These are phyloP conservation scores for Penicillium sp. DNA, from an alignment of 2,329 filamentous ascomycete species.

Conservation along the genomic window DNA sequence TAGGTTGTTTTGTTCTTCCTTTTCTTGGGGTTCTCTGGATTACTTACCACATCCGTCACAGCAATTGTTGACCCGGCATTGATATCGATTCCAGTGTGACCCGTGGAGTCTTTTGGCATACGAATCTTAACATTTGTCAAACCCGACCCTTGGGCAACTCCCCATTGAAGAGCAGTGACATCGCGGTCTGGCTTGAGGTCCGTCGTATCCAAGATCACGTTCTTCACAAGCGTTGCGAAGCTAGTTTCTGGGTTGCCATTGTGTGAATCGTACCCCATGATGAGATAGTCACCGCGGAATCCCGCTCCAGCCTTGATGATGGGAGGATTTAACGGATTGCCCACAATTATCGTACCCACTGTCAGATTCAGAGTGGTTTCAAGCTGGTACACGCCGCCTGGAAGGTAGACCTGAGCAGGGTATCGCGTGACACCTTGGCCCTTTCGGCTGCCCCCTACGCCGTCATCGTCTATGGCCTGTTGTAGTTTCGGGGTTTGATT, in stretches of 20 bases:
- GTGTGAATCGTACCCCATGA: conserved; percentile 30
- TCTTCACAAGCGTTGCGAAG: conserved; percentile 36
- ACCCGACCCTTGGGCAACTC: conserved; percentile 35
- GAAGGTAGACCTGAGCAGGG: conserved; percentile 33
- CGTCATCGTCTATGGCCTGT: conserved; percentile 32
- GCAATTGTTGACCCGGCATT: conserved; percentile 29
- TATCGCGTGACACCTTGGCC: conserved; percentile 26
- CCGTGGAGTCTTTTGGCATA: conserved; percentile 31
- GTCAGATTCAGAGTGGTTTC: conserved; percentile 27
- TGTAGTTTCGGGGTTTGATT: conserved; percentile 29
- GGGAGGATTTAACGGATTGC: conserved; percentile 33
- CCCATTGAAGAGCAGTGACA: conserved; percentile 37
- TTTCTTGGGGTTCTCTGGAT: neutral
- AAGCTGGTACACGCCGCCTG: conserved; percentile 30
- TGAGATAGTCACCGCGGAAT: conserved; percentile 29
- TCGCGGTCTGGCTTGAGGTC: conserved; percentile 16
- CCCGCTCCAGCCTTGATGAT: conserved; percentile 27
- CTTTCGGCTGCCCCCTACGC: conserved; percentile 27
- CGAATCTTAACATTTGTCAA: conserved; percentile 35
- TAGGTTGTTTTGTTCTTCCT: neutral
- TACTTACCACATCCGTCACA: conserved; percentile 29
- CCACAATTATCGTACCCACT: conserved; percentile 34
- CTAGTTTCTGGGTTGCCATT: conserved; percentile 29
- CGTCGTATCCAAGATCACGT: conserved; percentile 35
- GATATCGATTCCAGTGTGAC: conserved; percentile 32